These are phyloP conservation scores for Penicillium subrubescens DNA, from an alignment of 495 filamentous ascomycete genomes.

Conservation along the genomic window DNA sequence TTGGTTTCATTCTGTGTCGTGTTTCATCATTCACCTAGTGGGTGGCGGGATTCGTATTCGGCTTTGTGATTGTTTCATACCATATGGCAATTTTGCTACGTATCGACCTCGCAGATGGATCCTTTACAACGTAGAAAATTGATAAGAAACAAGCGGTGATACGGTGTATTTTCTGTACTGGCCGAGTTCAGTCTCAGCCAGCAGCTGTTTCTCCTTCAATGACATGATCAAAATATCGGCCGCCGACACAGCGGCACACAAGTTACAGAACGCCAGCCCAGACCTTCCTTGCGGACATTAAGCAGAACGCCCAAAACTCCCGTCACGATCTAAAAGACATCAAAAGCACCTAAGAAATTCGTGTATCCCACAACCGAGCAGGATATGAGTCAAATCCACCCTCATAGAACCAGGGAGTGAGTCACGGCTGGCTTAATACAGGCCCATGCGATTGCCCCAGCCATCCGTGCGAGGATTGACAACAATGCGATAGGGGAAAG, in stretches of 20 bases:
- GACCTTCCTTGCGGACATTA: neutral
- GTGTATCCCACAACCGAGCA: neutral
- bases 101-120: neutral
- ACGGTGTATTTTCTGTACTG: neutral
- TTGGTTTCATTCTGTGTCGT: conserved; percentile 12
- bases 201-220: neutral
- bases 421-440: conserved; percentile 53
- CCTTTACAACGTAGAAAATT: neutral
- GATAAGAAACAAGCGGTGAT: neutral
- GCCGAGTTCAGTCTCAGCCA: neutral
- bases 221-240: neutral
- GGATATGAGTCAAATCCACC: neutral
- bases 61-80: conserved; percentile 1
- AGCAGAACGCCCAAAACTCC: conserved; percentile 5
- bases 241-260: neutral
- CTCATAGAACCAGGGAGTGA: neutral
- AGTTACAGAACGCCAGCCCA: neutral
- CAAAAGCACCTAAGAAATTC: neutral
- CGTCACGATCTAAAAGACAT: neutral
- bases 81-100: neutral
- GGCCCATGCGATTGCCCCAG: conserved; percentile 79
- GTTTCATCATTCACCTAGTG: conserved; percentile 3
- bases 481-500: conserved; percentile 91
- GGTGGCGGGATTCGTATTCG: neutral
- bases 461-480: conserved; percentile 77